Evolutionary conservation across 2,329 filamentous ascomycete genomes (phyloP), one percentile per base, ranked within the genome.

Genomic region (Oidium heveae): DNA sequence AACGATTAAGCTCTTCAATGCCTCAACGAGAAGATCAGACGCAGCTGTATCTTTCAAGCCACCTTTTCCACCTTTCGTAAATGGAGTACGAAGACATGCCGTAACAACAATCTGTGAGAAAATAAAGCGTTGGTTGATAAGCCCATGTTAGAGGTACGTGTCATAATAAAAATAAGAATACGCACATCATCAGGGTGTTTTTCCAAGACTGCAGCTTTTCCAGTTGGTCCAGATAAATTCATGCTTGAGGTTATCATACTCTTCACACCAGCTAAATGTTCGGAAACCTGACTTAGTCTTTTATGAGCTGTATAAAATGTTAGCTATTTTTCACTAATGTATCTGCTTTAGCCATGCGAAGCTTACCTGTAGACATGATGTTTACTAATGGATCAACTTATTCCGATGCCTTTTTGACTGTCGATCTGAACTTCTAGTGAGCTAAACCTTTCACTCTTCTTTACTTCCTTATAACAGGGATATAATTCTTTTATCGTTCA

Each of bases 31-130:
- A 58, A 96, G 74, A 68, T 96, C 89, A 43, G 86, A 77, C 7
- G 84, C 85, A 55, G 79, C 74, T 9, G 91, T 96, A 70, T 96
- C 91, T 73, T 96, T 96, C 75, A 98, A 91, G 52, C 80, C 83
- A 61, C 91, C 91, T 70, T 87, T 88, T 64, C 88, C 87, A 61
- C 87, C 89, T 69, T 86, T 93, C 60, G 87, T 94, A 69, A 96
- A 80, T 63, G 91, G 79, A 16, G 86, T 94, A 63, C 91, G 86
- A 64, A 95, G 84, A 61, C 84, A 86, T 61, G 84, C 86, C 58
- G 91, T 96, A 58, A 98, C 80, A 64, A 98, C 91, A 60, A 96
- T 79, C 77, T 80, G 59, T 24, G 54, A 51, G 20, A 34, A 18
- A 16, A 22, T 54, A 43, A 53, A 63, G 67, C 58, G 32, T 18